These are phyloP conservation scores for Crucibulum laeve DNA, from an alignment of 768 basidiomycete genomes.

Conservation along the genomic window DNA sequence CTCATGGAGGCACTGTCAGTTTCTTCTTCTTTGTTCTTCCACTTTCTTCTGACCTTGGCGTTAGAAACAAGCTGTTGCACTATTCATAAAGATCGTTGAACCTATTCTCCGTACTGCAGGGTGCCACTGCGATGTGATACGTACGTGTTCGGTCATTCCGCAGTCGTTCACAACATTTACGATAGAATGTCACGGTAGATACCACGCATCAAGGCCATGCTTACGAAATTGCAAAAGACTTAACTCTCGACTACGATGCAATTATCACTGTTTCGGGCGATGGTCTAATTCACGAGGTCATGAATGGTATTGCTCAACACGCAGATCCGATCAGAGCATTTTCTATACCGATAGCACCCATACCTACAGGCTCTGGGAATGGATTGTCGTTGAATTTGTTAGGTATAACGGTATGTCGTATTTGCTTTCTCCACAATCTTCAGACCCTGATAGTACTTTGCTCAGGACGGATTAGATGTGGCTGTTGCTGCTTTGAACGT, in stretches of 20 bases:
- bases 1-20: constrained; percentile 72
- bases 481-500: constrained; percentile 69
- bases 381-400: constrained; percentile 70
- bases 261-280: constrained; percentile 79
- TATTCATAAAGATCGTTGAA: constrained; percentile 56
- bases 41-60: constrained; percentile 4
- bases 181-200: constrained; percentile 31
- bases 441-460: constrained; percentile 5
- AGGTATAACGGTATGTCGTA: constrained; percentile 49
- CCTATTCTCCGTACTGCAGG: constrained; percentile 70
- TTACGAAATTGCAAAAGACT: constrained; percentile 50
- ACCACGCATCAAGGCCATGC: constrained; percentile 66
- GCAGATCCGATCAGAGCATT: constrained; percentile 57
- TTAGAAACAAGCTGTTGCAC: constrained; percentile 57
- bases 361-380: constrained; percentile 84
- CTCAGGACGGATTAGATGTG: constrained; percentile 69
- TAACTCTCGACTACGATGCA: constrained; percentile 64
- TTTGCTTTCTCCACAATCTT: background rate
- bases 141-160: constrained; percentile 44
- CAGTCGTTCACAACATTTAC: background rate
- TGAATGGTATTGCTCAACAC: constrained; percentile 79
- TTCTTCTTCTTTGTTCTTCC: background rate
- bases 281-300: constrained; percentile 76
- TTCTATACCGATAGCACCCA: constrained; percentile 64
- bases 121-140: constrained; percentile 55